These are phyloP conservation scores for Exidia glandulosa DNA, from an alignment of 768 basidiomycete species.

Conservation along the genomic window DNA sequence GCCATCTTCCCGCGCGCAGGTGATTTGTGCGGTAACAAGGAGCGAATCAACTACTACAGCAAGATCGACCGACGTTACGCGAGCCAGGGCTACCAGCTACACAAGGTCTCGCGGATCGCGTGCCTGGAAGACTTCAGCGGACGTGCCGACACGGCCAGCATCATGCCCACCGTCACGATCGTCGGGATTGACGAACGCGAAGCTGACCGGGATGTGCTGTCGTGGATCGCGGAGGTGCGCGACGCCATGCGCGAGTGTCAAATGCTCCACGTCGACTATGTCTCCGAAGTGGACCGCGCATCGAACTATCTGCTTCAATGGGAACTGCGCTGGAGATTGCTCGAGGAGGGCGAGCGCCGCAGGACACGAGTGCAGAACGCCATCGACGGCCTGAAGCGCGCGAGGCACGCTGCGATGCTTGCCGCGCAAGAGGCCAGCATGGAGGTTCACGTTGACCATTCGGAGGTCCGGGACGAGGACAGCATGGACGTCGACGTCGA, in stretches of 20 bases:
- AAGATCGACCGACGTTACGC: not conserved
- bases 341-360: not conserved
- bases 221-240: not conserved
- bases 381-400: not conserved
- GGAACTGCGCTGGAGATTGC: not conserved
- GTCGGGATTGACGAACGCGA: not conserved
- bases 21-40: not conserved
- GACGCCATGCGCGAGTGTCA: not conserved
- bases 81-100: not conserved
- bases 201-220: not conserved
- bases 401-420: not conserved
- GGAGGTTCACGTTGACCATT: not conserved
- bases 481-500: not conserved
- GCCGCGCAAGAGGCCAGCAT: not conserved
- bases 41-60: not conserved
- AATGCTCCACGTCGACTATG: not conserved
- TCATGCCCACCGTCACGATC: not conserved
- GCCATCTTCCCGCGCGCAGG: not conserved
- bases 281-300: not conserved
- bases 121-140: not conserved
- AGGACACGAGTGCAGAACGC: not conserved
- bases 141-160: not conserved
- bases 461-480: not conserved
- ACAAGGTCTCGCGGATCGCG: not conserved
- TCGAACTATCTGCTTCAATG: not conserved